Percentiles rank a stretch among this genome's conserved stretches.
phyloP scores from a whole-genome alignment of 2,329 filamentous ascomycete species.

The Cordyceps pruinosa region DNA sequence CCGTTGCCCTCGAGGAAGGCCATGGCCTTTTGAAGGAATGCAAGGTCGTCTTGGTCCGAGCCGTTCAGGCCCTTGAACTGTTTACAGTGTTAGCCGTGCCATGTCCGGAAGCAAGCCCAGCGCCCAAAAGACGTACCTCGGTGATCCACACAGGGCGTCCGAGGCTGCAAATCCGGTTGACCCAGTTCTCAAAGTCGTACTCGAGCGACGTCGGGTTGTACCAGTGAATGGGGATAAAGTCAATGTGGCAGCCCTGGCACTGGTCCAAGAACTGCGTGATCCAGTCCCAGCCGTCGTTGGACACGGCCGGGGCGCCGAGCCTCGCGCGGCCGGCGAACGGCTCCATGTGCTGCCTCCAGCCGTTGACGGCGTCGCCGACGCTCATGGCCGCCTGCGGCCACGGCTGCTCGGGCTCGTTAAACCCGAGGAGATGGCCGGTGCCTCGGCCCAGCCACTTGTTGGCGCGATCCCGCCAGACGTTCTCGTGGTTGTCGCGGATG shows the following conservation, averaged over 20 bases:
- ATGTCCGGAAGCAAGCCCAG: no score
- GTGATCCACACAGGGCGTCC: constrained; percentile 38
- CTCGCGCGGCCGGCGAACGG: constrained; percentile 36
- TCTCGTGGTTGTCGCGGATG: neutral
- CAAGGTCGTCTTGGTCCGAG: constrained; percentile 21
- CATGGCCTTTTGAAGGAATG: constrained; percentile 37
- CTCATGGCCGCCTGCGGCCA: constrained; percentile 20
- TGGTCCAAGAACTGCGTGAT: constrained; percentile 34
- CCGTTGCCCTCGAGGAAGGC: constrained; percentile 34
- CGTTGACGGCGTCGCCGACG: constrained; percentile 28
- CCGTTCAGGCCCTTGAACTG: constrained; percentile 26
- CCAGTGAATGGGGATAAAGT: constrained; percentile 41
- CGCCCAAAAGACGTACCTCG: constrained; percentile 23
- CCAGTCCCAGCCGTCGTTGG: constrained; percentile 38
- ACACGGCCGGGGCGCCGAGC: constrained; percentile 41
- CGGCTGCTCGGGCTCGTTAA: constrained; percentile 20
- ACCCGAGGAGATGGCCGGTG: constrained; percentile 18
- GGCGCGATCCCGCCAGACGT: constrained; percentile 15
- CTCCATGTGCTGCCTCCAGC: constrained; percentile 36
- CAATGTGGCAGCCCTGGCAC: constrained; percentile 36
- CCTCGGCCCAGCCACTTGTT: constrained; percentile 16
- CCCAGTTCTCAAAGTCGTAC: constrained; percentile 36
- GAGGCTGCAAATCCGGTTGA: constrained; percentile 31
- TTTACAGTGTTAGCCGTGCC: no score
- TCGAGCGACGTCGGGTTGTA: constrained; percentile 32